Evolutionary conservation across 225 moss, liverwort and hornwort genomes (phyloP), one percentile per base, ranked within the genome.

Genomic region (Straminergon stramineum): DNA sequence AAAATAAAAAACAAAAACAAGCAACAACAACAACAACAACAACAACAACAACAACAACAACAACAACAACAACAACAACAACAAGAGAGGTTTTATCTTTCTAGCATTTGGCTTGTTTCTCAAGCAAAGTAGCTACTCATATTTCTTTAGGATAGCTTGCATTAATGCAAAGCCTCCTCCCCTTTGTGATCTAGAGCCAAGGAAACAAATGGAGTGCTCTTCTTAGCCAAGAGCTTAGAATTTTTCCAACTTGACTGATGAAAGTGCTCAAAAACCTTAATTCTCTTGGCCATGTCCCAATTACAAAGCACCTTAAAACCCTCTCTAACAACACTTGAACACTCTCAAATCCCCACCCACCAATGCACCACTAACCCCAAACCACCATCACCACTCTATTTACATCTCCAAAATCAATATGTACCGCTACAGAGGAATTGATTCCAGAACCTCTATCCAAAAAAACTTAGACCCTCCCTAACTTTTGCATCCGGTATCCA

Each of bases 361-460:
- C n/a, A n/a, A n/a, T n/a, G n/a, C n/a, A n/a, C n/a, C n/a, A n/a
- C 0, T 11, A 0, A 52, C 2, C 2, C 1, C 1, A 52, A 52
- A 34, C 14, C 1, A 0, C 11, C 30, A 52, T 21, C 34, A 76
- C 8, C 1, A 8, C 8, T 53, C 4, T 8, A 5, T 0, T 0
- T 7, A 34, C 53, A 77, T 21, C 3, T 53, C 15, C 1, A 22
- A 13, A 53, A 35, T 15, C 14, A 14, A 52, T 13, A 20, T 13
- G 2, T 32, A 19, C 12, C 1, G 11, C 4, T 7, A 7, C 0
- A 0, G 1, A 51, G 32, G 12, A 51, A 51, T 51, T 0, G 0
- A 76, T 52, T 32, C 2, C 3, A 1, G 2, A 48, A 48, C 17
- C 17, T 11, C 9, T 71, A 73, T 3, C 30, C 2, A 2, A 17